phyloP scores from a whole-genome alignment of 2,329 filamentous ascomycete species.

The Claviceps spartinae region DNA sequence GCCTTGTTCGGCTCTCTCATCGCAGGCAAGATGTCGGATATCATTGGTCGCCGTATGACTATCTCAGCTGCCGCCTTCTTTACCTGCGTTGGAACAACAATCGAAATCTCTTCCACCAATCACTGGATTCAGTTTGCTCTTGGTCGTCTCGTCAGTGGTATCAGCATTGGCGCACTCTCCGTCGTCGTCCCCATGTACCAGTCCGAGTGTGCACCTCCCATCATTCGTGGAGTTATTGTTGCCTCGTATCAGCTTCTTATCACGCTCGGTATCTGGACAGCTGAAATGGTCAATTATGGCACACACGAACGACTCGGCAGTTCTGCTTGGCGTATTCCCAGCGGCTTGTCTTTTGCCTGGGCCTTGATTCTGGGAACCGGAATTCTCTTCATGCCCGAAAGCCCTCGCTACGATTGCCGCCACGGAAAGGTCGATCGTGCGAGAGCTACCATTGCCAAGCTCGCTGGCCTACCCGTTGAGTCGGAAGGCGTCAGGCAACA shows the following conservation, averaged over 20 bases:
- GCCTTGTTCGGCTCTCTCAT: conserved; percentile 43
- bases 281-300: conserved; percentile 47
- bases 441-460: conserved; percentile 31
- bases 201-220: conserved; percentile 49
- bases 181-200: conserved; percentile 58
- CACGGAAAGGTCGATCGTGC: conserved; percentile 33
- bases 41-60: conserved; percentile 45
- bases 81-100: conserved; percentile 49
- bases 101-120: conserved; percentile 43
- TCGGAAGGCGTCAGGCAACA: conserved; percentile 30
- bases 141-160: conserved; percentile 50
- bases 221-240: conserved; percentile 50
- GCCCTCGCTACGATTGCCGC: conserved; percentile 37
- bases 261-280: conserved; percentile 50
- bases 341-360: conserved; percentile 42
- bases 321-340: conserved; percentile 49
- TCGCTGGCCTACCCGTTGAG: conserved; percentile 28
- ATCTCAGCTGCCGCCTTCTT: conserved; percentile 51
- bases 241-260: conserved; percentile 56
- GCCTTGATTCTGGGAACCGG: conserved; percentile 35
- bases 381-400: conserved; percentile 41
- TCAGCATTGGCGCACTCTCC: conserved; percentile 51
- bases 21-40: conserved; percentile 47
- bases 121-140: conserved; percentile 52
- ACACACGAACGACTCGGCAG: conserved; percentile 34